Evolutionary conservation across 345 rosid species (phyloP).

Genomic region (Lenwebbia sp.): DNA sequence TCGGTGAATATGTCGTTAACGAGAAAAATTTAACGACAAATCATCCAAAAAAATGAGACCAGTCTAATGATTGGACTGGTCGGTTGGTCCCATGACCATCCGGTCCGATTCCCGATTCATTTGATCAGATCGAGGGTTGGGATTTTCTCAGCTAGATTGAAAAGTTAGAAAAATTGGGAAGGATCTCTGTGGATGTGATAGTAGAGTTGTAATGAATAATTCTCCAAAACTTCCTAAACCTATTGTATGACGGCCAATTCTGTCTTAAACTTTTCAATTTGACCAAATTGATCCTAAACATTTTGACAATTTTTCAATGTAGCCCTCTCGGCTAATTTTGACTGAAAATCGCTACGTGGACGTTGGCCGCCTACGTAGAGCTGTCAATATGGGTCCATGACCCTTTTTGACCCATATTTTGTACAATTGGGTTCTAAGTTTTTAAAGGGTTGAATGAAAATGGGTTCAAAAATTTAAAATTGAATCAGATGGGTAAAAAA

Average conservation of each 20-base stretch:
- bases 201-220: background rate
- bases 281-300: background rate
- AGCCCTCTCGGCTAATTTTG: background rate
- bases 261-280: background rate
- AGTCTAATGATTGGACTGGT: no score
- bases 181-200: background rate
- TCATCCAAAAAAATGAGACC: no score
- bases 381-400: no score
- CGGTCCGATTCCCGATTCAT: no score
- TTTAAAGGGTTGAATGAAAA: no score
- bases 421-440: no score
- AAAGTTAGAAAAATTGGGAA: background rate
- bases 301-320: background rate
- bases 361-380: background rate
- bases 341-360: accelerated
- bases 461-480: no score
- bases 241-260: background rate
- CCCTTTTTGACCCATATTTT: no score
- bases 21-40: no score
- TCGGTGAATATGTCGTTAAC: no score
- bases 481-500: no score
- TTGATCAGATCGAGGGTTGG: background rate
- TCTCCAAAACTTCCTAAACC: background rate
- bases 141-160: background rate
- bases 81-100: no score